Base-by-base conservation (phyloP, 768 basidiomycete species). In the Ramaria rubella region DNA sequence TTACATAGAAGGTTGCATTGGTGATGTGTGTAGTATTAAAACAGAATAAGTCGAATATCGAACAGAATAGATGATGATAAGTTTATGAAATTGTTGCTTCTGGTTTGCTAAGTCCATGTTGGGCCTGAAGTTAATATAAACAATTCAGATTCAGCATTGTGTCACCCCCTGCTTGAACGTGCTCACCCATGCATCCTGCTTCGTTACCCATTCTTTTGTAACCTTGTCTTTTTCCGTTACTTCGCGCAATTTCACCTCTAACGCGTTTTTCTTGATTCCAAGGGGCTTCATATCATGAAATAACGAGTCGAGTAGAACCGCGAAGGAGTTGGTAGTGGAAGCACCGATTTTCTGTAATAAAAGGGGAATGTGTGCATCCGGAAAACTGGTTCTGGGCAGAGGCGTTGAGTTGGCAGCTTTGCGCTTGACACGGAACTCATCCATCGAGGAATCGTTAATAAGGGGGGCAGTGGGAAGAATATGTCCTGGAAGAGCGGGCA, bases 211-310 rank as follows among this genome's bases (percentile, higher is more conserved):
- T 58, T 83, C 69, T 66, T 81, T 88, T 71, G 76, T 81, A 57
- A 82, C 79, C 66, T 80, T 86, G 26, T 52, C 58, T 65, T 87
- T 91, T 69, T 85, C 86, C 15, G 81, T 76, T 12, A 91, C 78
- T 68, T 91, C 88, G 45, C 80, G 76, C 34, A 94, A 75, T 67
- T 92, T 92, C 2, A 82, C 83, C 68, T 90, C 88, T 44, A 94
- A 83, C 4, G 87, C 82, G 49, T 84, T 87, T 76, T 92, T 93
- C 74, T 86, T 90, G 60, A 91, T 79, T 56, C 84, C 85, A 61
- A 86, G 72, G n/a, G 67, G 69, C 30, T 80, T 80, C 38, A 92
- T 73, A 26, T 86, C 86, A 60, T 85, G 81, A 63, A 84, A 81
- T 61, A 92, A 77, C 7, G 81, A 76, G 58, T 92, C 90, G 0